A percentile compares a stretch with the other conserved stretches of the same genome.
Conservation (phyloP, 139 green algal species). For the Zygnema circumcarinatum region DNA sequence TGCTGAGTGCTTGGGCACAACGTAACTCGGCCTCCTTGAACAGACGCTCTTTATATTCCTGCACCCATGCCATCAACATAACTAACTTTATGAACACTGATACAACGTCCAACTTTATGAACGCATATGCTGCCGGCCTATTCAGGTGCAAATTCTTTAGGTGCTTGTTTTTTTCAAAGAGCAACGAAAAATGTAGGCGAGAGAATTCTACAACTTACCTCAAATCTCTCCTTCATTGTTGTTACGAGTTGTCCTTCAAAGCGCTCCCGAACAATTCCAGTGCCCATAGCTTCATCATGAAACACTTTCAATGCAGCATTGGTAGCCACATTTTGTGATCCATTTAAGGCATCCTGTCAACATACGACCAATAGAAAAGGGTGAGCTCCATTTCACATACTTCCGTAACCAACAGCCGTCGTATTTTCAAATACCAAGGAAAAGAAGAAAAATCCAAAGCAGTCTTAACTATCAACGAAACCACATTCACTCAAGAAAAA, state of each 20-base stretch:
- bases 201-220: not conserved
- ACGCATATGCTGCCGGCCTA: not conserved
- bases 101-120: not conserved
- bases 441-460: not conserved
- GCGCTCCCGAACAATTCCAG: not conserved
- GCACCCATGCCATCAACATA: not conserved
- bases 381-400: too few species aligned
- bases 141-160: not conserved
- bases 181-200: not conserved
- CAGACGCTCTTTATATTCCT: not conserved
- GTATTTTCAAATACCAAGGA: too few species aligned
- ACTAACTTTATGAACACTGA: not conserved
- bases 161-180: not conserved
- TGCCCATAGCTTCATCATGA: not conserved
- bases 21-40: slow-evolving; percentile 11
- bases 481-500: too few species aligned
- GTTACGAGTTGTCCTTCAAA: not conserved
- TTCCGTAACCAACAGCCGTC: too few species aligned
- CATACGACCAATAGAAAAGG: too few species aligned
- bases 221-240: not conserved
- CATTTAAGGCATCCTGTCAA: not conserved
- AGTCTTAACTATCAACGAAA: too few species aligned
- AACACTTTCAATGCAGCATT: not conserved
- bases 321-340: not conserved
- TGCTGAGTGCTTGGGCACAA: not conserved